phyloP scores from a whole-genome alignment of 1,139 yeast species.

The Lodderomyces jiufengensis region DNA sequence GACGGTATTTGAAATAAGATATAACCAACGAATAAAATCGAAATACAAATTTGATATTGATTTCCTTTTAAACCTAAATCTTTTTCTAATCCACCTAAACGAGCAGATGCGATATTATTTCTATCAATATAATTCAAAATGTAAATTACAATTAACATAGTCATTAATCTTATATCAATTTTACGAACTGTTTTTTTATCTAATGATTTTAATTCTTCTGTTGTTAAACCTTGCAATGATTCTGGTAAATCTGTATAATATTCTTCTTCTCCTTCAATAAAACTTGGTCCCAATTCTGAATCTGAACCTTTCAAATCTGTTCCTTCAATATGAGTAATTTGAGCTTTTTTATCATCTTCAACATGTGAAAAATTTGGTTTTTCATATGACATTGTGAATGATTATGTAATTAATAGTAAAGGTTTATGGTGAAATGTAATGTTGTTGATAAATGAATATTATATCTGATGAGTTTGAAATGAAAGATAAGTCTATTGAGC shows the following conservation, averaged over 20 bases:
- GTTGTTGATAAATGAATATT: too few relatives aligned
- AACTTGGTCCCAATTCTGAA: constrained; percentile 5
- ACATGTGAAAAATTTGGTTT: constrained; percentile 8
- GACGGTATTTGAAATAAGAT: constrained; percentile 59
- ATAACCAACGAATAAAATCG: constrained; percentile 60
- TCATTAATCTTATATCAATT: constrained; percentile 52
- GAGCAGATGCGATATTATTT: constrained; percentile 59
- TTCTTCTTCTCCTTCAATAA: constrained; percentile 7
- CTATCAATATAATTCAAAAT: constrained; percentile 56
- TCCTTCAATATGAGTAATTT: constrained; percentile 9
- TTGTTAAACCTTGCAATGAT: constrained; percentile 28
- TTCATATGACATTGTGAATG: constrained; percentile 4
- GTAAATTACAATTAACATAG: constrained; percentile 51
- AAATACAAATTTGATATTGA: constrained; percentile 54
- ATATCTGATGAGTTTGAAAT: too few relatives aligned
- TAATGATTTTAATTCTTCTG: constrained; percentile 34
- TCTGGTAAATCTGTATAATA: constrained; percentile 25
- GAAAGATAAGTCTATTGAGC: too few relatives aligned
- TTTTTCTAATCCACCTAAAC: constrained; percentile 52
- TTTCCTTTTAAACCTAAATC: constrained; percentile 47
- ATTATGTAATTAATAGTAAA: not conserved
- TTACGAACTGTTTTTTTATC: constrained; percentile 44
- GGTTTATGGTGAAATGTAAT: too few relatives aligned
- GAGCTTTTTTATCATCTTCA: constrained; percentile 8
- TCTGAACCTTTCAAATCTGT: constrained; percentile 6